Evolutionary conservation across 2,329 filamentous ascomycete species (phyloP), one percentile per base, ranked within the genome.

Genomic region (Mariannaea elegans): DNA sequence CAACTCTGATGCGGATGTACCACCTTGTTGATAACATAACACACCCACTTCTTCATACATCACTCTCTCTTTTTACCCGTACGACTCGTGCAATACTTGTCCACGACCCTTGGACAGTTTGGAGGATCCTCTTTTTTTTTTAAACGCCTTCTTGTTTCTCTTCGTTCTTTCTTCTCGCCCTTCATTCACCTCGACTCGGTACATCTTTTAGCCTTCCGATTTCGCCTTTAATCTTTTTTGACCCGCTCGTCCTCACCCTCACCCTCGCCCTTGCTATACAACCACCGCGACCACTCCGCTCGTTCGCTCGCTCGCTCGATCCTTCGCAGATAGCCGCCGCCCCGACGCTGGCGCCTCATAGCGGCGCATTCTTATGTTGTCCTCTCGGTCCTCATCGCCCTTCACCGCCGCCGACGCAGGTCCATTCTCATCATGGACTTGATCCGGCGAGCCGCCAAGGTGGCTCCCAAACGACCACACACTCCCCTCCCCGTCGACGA

Each of bases 361-460:
- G 46, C 65, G 68, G 68, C 66, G 68, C 65, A 64, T 61, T 72
- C 67, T 65, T 44, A 44, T 44, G 41, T 66, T 68, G 66, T 64
- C 59, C 64, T 52, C 56, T 56, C 59, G 60, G 56, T 48, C 61
- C 48, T 62, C 39, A 31, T 80, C 44, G 76, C 76, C 36, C 76
- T 57, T 44, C 61, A 54, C 82, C 81, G 79, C 83, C 69, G 61
- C 61, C 45, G 62, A 65, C 69, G 67, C 69, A 67, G 70, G 68
- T 61, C 56, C 60, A 45, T 61, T 54, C 56, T 65, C 67, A 61
- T 67, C 74, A 87, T 87, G 85, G 85, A 87, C 81, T 75, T 87
- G 72, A 79, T 87, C 70, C 79, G 83, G 70, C 82, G 84, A 72
- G 82, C 83, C 65, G 80, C 80, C 63, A 81, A 79, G 74, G 80